Evolutionary conservation across 164 flowering plant species (phyloP).

Genomic region (Vitis rotundifolia): DNA sequence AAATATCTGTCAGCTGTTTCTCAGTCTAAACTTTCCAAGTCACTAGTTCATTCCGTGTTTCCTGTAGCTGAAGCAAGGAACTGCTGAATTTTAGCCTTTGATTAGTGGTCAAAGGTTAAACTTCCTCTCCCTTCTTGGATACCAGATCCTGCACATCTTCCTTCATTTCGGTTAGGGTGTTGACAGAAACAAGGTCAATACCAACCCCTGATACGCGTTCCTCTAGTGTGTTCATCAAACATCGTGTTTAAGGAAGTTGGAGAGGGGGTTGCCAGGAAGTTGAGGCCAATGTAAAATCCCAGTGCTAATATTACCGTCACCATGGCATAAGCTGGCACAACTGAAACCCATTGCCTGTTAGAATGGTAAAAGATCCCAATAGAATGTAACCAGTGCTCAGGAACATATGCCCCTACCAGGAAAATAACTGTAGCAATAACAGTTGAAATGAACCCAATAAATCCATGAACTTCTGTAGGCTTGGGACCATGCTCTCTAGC

Average conservation of each 20-base stretch:
- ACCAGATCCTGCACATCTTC: constrained; percentile 28
- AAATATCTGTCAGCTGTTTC: constrained; percentile 25
- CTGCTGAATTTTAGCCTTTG: too few species aligned
- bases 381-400: constrained; percentile 71
- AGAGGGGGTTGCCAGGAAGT: constrained; percentile 80
- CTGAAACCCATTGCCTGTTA: constrained; percentile 91
- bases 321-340: constrained; percentile 70
- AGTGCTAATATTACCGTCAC: constrained; percentile 59
- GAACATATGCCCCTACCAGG: constrained; percentile 86
- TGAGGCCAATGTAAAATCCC: too few species aligned
- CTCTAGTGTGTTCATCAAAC: too few species aligned
- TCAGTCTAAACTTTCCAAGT: constrained; percentile 29
- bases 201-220: too few species aligned
- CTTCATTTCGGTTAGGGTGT: constrained; percentile 32
- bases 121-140: constrained; percentile 23
- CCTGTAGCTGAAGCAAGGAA: constrained; percentile 8
- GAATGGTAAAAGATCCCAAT: constrained; percentile 84
- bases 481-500: constrained; percentile 82
- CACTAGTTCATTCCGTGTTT: constrained; percentile 20
- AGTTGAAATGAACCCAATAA: constrained; percentile 85
- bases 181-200: too few species aligned
- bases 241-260: constrained; percentile 66
- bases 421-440: constrained; percentile 72
- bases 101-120: neutral
- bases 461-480: constrained; percentile 87